Evolutionary conservation across 768 basidiomycete species (phyloP), one percentile per base, ranked within the genome.

Genomic region (Boletus vermiculosoides): DNA sequence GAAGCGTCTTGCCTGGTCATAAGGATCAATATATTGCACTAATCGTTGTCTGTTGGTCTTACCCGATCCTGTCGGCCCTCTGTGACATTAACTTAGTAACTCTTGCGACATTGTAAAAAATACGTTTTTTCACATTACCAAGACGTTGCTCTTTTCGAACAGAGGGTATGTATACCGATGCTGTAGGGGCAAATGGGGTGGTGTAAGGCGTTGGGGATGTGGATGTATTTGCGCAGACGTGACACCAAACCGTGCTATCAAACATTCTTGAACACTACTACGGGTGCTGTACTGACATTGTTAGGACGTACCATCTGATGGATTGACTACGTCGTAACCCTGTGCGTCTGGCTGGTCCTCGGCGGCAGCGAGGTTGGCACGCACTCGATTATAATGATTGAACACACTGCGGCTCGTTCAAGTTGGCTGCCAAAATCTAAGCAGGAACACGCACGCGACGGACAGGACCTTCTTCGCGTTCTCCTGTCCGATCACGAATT

Each of bases 141-240:
- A 76, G 4, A 98, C 92, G 68, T 98, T 98, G 64, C 92, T 94
- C 80, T 98, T 98, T 78, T 98, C 95, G 52, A 96, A 91, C 25
- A 84, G 67, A 22, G 87, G 82, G 15, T 75, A 64, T 9, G 75
- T 71, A 45, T 78, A 77, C n/a, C 74, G 80, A 48, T 76, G 64
- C 39, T 69, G 74, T 22, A 80, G 69, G 7, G 80, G 64, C 22
- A 69, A 49, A 50, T 74, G 64, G n/a, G 72, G 64, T 20, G 73
- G 71, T 37, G 60, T 62, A 58, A 68, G 48, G 9, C 78, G 77
- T 47, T 74, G 67, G 5, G 78, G 81, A 61, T 87, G 76, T 13
- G 90, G 90, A 54, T 81, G 81, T 55, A 92, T 69, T 41, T 80
- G 79, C 36, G 88, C 87, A 31, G 85, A 67, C 7, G 80, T 72